Conservation (phyloP, 2,329 filamentous ascomycete species). For the Neonectria magnoliae region DNA sequence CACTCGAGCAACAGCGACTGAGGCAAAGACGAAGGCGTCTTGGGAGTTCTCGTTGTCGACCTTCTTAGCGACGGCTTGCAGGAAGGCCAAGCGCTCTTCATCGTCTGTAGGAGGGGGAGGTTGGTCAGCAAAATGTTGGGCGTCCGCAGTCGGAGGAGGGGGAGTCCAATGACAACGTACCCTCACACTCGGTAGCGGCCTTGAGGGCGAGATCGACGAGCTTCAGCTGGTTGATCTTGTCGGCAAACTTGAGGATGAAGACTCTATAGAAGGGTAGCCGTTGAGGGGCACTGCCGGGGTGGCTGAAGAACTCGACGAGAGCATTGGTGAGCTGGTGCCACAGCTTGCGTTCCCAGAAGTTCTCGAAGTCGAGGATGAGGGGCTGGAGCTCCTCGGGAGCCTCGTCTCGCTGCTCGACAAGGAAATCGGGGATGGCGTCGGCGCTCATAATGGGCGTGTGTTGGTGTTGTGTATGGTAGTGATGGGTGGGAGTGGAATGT, state of each 20-base stretch:
- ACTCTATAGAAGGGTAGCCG: constrained; percentile 91
- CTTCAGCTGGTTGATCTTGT: constrained; percentile 99
- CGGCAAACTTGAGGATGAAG: constrained; percentile 95
- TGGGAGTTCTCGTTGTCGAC: constrained; percentile 93
- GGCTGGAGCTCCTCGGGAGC: constrained; percentile 89
- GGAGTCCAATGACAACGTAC: constrained; percentile 56
- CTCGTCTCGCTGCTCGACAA: constrained; percentile 87
- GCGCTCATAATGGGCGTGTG: constrained; percentile 71
- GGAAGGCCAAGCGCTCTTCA: constrained; percentile 84
- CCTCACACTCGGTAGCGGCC: constrained; percentile 84
- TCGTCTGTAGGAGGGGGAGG: constrained; percentile 68
- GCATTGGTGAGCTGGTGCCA: constrained; percentile 98
- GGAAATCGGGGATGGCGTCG: constrained; percentile 91
- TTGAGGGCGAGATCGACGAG: constrained; percentile 90
- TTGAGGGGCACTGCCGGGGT: constrained; percentile 82
- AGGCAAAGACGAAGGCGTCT: constrained; percentile 95
- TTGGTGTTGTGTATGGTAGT: constrained; percentile 15
- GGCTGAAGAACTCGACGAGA: constrained; percentile 87
- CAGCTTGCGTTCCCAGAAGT: constrained; percentile 97
- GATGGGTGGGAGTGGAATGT: constrained; percentile 13
- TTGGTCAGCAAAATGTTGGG: constrained; percentile 20
- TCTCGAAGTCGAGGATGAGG: constrained; percentile 91
- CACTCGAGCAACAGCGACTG: constrained; percentile 87
- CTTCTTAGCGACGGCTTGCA: constrained; percentile 83
- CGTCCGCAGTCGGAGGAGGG: constrained; percentile 11